Evolutionary conservation across 1,139 yeast species (phyloP).

Genomic region (Kodamaea sp.): DNA sequence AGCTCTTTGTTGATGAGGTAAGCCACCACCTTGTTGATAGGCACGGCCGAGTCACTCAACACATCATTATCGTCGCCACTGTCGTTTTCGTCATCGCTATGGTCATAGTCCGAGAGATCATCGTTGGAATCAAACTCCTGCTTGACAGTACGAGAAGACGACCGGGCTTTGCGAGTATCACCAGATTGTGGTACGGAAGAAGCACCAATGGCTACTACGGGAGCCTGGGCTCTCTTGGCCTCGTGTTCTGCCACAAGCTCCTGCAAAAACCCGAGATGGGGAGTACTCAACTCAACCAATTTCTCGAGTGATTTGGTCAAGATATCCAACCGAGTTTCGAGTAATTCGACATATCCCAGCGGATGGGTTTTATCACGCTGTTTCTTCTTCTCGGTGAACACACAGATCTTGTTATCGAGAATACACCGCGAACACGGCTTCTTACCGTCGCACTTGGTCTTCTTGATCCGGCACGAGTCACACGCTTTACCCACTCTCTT

Average conservation of each 20-base stretch:
- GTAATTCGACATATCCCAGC: slow-evolving; percentile 65
- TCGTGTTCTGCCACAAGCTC: slow-evolving; percentile 18
- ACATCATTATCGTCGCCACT: slow-evolving; percentile 3
- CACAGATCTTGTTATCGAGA: slow-evolving; percentile 72
- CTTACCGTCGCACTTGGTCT: slow-evolving; percentile 76
- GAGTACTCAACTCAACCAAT: slow-evolving; percentile 36
- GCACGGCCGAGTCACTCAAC: slow-evolving; percentile 24
- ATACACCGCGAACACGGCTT: slow-evolving; percentile 74
- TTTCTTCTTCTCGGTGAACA: slow-evolving; percentile 68
- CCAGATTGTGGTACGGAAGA: too few relatives aligned
- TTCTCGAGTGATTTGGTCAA: slow-evolving; percentile 57
- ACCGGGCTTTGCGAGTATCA: background rate
- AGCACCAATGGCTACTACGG: too few relatives aligned
- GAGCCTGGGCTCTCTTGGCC: slow-evolving; percentile 3
- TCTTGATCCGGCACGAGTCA: slow-evolving; percentile 74
- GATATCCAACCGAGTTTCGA: slow-evolving; percentile 67
- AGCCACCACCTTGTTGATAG: slow-evolving; percentile 53
- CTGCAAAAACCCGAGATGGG: slow-evolving; percentile 35
- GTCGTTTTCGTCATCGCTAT: slow-evolving; percentile 9
- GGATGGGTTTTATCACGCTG: slow-evolving; percentile 64
- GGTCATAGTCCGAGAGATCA: slow-evolving; percentile 9
- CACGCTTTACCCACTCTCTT: slow-evolving; percentile 82
- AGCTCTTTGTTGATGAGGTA: slow-evolving; percentile 42
- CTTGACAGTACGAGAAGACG: slow-evolving; percentile 1
- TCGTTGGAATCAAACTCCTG: slow-evolving; percentile 7